Conservation (phyloP, 2,329 filamentous ascomycete species). For the Aspergillus arachidicola region DNA sequence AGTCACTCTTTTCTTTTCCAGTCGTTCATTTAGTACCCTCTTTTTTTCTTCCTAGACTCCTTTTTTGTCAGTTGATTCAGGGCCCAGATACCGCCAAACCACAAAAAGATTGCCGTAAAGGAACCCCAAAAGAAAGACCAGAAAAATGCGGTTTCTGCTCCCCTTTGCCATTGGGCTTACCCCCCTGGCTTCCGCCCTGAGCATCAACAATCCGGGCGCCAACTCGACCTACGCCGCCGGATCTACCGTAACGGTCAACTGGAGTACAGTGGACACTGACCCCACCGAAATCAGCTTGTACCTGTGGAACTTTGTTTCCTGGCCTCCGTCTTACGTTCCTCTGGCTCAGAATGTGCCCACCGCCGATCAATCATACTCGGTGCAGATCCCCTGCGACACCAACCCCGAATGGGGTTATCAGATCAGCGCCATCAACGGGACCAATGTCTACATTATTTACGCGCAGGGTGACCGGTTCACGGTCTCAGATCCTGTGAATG, state of each 20-base stretch:
- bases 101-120: not conserved
- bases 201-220: conserved; percentile 31
- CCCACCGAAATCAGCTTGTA: conserved; percentile 44
- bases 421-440: conserved; percentile 51
- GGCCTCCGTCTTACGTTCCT: conserved; percentile 45
- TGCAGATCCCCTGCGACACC: conserved; percentile 44
- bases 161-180: conserved; percentile 17
- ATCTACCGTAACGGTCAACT: conserved; percentile 36
- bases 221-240: conserved; percentile 45
- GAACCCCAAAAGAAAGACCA: not conserved
- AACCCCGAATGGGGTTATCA: conserved; percentile 44
- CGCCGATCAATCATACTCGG: conserved; percentile 31
- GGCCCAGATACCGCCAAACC: not conserved
- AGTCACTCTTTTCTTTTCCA: not conserved
- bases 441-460: conserved; percentile 50
- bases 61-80: not conserved
- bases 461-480: conserved; percentile 46
- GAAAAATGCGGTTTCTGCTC: conserved; percentile 12
- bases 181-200: conserved; percentile 25
- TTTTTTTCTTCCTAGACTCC: not conserved
- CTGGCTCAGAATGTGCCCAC: conserved; percentile 41
- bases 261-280: conserved; percentile 47
- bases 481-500: conserved; percentile 21
- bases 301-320: conserved; percentile 51
- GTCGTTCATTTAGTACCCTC: not conserved